Evolutionary conservation across 1,284 basidiomycete genomes (phyloP), one percentile per base, ranked within the genome.

Genomic region (Fomitopsis palustris): DNA sequence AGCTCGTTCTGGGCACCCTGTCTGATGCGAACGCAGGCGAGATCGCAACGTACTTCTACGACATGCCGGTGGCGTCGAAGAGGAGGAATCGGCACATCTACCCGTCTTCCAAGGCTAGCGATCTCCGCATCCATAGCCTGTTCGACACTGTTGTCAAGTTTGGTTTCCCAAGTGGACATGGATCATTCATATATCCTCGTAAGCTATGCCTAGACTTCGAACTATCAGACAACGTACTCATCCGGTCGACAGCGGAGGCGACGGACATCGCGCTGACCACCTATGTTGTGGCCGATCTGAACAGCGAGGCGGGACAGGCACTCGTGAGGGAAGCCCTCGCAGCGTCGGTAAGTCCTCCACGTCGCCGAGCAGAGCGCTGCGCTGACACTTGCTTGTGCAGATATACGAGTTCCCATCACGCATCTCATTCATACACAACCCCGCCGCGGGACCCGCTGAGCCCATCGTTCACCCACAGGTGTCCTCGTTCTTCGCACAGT

Each of bases 21-120:
- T 79, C 78, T 2, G 88, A 93, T 47, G 78, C 78, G 1, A 78
- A 84, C 57, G 70, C 74, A 8, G 76, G 73, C 3, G 72, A 75
- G 21, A 80, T 95, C 53, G 75, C 85, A 12, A 89, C 81, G 5
- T 93, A 89, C 74, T 98, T 98, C 76, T 98, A 97, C 70, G 93
- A 97, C 69, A 81, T 95, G 2, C 90, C 94, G 0, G 83, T 82
- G 0, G 86, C 92, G 0, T 78, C 81, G 43, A 77, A 78, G 58
- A 80, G 88, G 25, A 78, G 96, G 16, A 97, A 94, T 70, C 75
- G 74, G 27, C 84, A 88, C 63, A 86, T 95, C 57, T 84, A 84
- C 64, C 81, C 86, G 0, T 73, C 80, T 4, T 67, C 73, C 25
- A 74, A 79, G 17, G 67, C 72, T 2, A 78, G 76, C 6, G 74